Percentiles rank a stretch among this genome's conserved stretches.
Evolutionary conservation across 1,284 basidiomycete species (phyloP).

Genomic region (Ceratorhiza oryzae-sativae): DNA sequence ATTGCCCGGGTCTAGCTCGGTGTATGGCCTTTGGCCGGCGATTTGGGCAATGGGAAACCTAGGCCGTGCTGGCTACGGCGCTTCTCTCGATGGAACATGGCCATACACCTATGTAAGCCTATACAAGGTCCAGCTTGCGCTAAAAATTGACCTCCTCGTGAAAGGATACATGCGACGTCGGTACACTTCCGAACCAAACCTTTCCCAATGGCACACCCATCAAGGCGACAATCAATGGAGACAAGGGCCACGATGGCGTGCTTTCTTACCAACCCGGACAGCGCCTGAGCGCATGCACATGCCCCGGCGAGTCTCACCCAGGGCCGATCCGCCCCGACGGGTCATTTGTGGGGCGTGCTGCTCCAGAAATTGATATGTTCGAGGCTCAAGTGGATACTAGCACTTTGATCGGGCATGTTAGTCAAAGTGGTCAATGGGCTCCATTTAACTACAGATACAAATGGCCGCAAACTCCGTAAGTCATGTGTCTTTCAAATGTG

Average conservation of each 20-base stretch:
- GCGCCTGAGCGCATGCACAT: slow-evolving; percentile 58
- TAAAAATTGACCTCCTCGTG: background rate
- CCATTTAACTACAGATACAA: slow-evolving; percentile 41
- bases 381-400: slow-evolving; percentile 50
- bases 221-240: slow-evolving; percentile 50
- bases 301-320: slow-evolving; percentile 55
- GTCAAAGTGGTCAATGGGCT: slow-evolving; percentile 44
- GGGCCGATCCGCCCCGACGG: slow-evolving; percentile 56
- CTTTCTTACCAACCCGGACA: slow-evolving; percentile 66
- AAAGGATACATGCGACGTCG: slow-evolving; percentile 53
- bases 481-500: slow-evolving; percentile 48
- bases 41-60: slow-evolving; percentile 68
- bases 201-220: slow-evolving; percentile 40
- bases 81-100: slow-evolving; percentile 59
- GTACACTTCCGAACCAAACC: slow-evolving; percentile 54
- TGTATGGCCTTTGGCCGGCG: slow-evolving; percentile 74
- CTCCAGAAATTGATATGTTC: slow-evolving; percentile 60
- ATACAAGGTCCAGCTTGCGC: background rate
- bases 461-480: slow-evolving; percentile 36
- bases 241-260: slow-evolving; percentile 49
- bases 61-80: slow-evolving; percentile 63
- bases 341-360: slow-evolving; percentile 54
- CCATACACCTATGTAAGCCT: slow-evolving; percentile 50
- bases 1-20: slow-evolving; percentile 76
- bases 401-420: slow-evolving; percentile 34